Evolutionary conservation across 495 filamentous ascomycete species (phyloP), one percentile per base, ranked within the genome.

Genomic region (Penicillium manginii): DNA sequence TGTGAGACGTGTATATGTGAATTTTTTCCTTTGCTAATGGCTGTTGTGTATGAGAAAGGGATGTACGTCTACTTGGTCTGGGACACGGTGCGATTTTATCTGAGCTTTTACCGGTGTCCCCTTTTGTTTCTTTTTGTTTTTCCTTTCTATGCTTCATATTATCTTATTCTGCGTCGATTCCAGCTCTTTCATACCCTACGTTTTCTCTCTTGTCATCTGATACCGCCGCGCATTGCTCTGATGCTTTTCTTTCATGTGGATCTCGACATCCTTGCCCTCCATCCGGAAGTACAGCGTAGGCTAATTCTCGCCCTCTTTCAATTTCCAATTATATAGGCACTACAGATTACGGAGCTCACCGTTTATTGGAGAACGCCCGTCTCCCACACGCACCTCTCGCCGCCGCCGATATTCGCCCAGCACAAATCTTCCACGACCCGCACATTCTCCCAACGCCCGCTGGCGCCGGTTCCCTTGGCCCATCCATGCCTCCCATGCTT

Each of bases 341-440:
- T 59, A 45, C 67, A 57, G 76, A 75, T 9, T 78, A 72, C 60
- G 43, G 58, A 55, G 49, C 65, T 39, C 76, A 29, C 26, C 26
- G 69, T 46, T 26, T 62, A 62, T 56, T 69, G 61, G 52, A 67
- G 54, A 43, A 62, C 22, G 45, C 58, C 33, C 69, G 61, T 47
- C 59, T 62, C 8, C 63, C 65, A 47, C 54, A 69, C 33, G 58
- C 69, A 50, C 61, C 58, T 15, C 52, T 58, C 22, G 26, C 68
- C 19, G 62, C 70, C 14, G 87, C 70, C 23, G 87, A 93, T 57
- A 79, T 91, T 37, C 88, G 91, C 49, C 84, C 86, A 35, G 77
- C 86, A 29, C 91, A 96, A 53, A 85, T 91, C 59, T 97, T 97
- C 74, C 82, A 86, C 43, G 85, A 85, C 33, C 90, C 92, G 61